Percentiles rank a stretch among this genome's conserved stretches.
Conservation (phyloP, 2,329 filamentous ascomycete species). For the Fusarium sarcochroum region DNA sequence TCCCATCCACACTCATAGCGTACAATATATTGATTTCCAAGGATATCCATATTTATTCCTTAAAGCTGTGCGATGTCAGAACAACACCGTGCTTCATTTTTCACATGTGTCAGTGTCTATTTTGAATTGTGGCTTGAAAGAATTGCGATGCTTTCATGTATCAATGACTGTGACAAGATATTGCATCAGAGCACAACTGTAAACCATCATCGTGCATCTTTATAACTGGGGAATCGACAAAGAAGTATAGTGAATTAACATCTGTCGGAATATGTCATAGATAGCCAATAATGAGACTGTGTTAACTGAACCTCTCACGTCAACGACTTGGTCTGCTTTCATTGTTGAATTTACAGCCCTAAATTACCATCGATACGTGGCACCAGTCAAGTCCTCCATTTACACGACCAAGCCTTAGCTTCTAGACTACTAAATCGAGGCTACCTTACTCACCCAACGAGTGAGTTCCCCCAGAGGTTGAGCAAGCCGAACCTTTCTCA, state of each 20-base stretch:
- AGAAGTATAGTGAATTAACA: neutral
- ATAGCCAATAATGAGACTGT: neutral
- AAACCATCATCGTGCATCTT: neutral
- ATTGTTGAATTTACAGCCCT: neutral
- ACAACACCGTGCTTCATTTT: too few relatives aligned
- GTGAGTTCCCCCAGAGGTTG: neutral
- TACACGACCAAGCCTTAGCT: neutral
- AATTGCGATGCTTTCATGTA: neutral
- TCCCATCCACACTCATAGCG: too few relatives aligned
- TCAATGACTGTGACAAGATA: neutral
- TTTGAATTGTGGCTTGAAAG: neutral
- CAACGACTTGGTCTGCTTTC: neutral
- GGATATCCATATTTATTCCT: too few relatives aligned
- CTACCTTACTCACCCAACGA: neutral
- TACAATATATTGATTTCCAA: too few relatives aligned
- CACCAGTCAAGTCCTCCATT: conserved; percentile 9
- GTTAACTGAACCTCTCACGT: neutral
- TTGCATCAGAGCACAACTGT: conserved; percentile 3
- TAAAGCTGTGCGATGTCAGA: too few relatives aligned
- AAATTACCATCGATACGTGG: conserved; percentile 24
- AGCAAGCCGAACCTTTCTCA: neutral
- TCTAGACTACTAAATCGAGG: neutral
- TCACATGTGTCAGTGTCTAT: neutral
- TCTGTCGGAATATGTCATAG: neutral
- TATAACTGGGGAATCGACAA: neutral